Percentiles rank a stretch among this genome's conserved stretches.
These are phyloP conservation scores for Fusarium newnesense DNA, from an alignment of 2,329 filamentous ascomycete genomes.

Conservation along the genomic window DNA sequence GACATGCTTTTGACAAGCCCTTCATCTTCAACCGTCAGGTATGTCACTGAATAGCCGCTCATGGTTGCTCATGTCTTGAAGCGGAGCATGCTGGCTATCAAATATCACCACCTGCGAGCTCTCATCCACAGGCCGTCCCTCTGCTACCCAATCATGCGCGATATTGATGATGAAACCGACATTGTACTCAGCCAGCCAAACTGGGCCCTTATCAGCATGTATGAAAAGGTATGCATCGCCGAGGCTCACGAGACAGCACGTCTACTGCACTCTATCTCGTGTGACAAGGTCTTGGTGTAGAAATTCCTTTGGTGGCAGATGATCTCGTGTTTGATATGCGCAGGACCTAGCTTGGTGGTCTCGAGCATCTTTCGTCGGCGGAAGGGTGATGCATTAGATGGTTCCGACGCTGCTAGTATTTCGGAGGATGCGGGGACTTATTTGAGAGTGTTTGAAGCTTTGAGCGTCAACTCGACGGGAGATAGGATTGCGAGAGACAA, in stretches of 20 bases:
- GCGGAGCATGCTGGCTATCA: neutral
- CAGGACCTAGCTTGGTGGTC: neutral
- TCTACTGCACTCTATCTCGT: neutral
- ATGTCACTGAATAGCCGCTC: rapidly evolving
- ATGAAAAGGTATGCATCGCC: neutral
- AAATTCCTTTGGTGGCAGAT: neutral
- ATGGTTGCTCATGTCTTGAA: rapidly evolving
- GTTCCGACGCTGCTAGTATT: neutral
- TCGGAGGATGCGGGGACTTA: neutral
- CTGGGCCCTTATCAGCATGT: neutral
- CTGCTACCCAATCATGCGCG: neutral
- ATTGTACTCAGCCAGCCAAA: neutral
- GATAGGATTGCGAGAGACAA: neutral
- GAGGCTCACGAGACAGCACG: neutral
- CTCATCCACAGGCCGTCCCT: neutral
- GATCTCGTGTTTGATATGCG: neutral
- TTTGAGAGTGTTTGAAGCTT: neutral
- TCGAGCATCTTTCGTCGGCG: neutral
- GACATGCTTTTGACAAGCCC: neutral
- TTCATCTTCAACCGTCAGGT: neutral
- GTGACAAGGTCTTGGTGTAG: neutral
- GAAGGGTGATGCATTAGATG: neutral
- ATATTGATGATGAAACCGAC: neutral
- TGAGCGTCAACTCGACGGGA: neutral
- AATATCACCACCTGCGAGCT: neutral